Evolutionary conservation across 2,329 filamentous ascomycete genomes (phyloP).

Genomic region (Pseudocercospora eumusae): DNA sequence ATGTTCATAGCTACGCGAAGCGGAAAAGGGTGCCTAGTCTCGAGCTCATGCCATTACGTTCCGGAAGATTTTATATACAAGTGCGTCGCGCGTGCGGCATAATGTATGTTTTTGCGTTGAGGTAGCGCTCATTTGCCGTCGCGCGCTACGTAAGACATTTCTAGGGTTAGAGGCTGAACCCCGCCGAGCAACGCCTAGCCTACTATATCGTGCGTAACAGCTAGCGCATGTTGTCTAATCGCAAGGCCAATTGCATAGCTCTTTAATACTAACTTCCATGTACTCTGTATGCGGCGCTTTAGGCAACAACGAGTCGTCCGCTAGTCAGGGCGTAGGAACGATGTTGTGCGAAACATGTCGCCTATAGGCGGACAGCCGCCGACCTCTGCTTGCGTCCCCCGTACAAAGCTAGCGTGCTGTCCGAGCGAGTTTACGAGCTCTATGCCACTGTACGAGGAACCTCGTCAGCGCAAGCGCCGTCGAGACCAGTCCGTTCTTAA

Average conservation of each 20-base stretch:
- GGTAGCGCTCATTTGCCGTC: neutral
- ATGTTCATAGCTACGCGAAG: neutral
- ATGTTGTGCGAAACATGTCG: neutral
- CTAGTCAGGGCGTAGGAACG: neutral
- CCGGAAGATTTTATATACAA: neutral
- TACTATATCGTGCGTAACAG: too few species aligned
- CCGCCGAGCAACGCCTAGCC: neutral
- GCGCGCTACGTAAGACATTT: neutral
- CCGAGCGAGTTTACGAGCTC: neutral
- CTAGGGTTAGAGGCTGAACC: neutral
- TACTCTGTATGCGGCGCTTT: neutral
- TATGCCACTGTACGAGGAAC: neutral
- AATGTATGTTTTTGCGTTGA: neutral
- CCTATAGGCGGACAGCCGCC: neutral
- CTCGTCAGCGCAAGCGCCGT: neutral
- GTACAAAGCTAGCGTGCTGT: neutral
- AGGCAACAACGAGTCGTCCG: neutral
- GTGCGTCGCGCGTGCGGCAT: neutral
- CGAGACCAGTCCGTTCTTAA: neutral
- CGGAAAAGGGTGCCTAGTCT: neutral
- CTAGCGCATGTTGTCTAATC: too few species aligned
- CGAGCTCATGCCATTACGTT: neutral
- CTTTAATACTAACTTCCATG: neutral
- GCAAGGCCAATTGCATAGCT: too few species aligned
- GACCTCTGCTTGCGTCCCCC: neutral